These are phyloP conservation scores for Pochonia chlamydosporia DNA, from an alignment of 2,329 filamentous ascomycete genomes.

Conservation along the genomic window DNA sequence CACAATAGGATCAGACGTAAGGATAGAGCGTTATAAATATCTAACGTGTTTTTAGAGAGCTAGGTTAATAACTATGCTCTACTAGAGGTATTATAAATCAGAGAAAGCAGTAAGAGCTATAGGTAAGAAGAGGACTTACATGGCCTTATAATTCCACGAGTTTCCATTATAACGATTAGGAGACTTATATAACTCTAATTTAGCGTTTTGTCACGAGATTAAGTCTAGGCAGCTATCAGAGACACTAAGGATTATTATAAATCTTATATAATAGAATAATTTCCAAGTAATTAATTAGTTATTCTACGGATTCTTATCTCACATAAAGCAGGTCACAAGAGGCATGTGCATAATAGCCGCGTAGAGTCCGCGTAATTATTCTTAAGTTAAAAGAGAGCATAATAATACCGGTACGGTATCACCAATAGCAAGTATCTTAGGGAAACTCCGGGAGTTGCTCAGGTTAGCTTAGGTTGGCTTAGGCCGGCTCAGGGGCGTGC, in stretches of 20 bases:
- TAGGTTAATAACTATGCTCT: not conserved
- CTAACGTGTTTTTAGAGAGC: not conserved
- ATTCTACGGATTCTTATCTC: not conserved
- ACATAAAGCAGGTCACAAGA: not conserved
- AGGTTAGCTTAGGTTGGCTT: too few relatives aligned
- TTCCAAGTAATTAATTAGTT: slow-evolving; percentile 1
- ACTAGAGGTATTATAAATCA: not conserved
- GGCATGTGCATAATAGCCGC: slow-evolving; percentile 1
- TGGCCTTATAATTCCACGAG: not conserved
- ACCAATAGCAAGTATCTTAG: not conserved
- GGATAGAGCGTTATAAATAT: not conserved
- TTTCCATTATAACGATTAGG: not conserved
- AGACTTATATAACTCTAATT: not conserved
- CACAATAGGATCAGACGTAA: not conserved
- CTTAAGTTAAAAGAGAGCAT: not conserved
- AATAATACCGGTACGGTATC: too few relatives aligned
- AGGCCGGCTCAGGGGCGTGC: too few relatives aligned
- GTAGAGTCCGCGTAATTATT: not conserved
- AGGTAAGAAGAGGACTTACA: not conserved
- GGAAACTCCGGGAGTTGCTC: not conserved
- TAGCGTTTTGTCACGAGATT: not conserved
- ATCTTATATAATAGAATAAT: not conserved
- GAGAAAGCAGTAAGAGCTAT: not conserved
- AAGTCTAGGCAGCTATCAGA: not conserved
- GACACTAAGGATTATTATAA: not conserved